Conservation (phyloP, 148 eudicot genomes). For the Suaeda aralocaspica region DNA sequence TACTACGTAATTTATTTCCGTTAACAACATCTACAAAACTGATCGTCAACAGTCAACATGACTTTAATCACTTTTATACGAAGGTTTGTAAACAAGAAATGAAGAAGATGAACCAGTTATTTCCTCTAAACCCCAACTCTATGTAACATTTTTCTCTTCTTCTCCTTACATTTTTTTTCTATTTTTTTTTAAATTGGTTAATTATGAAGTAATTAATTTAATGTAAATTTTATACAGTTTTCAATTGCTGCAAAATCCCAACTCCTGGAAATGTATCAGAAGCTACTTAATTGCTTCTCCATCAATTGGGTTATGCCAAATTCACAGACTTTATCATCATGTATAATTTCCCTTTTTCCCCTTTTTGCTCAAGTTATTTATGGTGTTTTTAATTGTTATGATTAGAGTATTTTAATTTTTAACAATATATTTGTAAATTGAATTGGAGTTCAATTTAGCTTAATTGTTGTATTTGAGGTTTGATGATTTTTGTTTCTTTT, state of each 20-base stretch:
- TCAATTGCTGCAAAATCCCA: neutral
- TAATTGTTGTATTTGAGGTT: too few relatives aligned
- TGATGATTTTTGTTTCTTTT: too few relatives aligned
- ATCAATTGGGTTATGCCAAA: neutral
- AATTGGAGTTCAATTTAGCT: too few relatives aligned
- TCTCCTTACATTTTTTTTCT: neutral
- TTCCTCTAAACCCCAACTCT: neutral
- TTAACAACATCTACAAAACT: too few relatives aligned
- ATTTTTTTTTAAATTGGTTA: neutral
- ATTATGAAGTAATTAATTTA: neutral
- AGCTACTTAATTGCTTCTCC: neutral
- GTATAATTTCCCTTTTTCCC: neutral
- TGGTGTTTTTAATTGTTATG: neutral
- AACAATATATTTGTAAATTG: too few relatives aligned
- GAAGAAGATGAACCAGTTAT: neutral
- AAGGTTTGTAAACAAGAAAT: too few relatives aligned
- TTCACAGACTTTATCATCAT: neutral
- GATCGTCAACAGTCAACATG: too few relatives aligned
- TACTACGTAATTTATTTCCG: too few relatives aligned
- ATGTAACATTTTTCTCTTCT: neutral
- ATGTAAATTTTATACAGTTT: neutral
- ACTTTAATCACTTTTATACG: too few relatives aligned
- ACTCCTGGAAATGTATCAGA: neutral
- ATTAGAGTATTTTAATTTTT: too few relatives aligned
- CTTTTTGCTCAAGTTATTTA: neutral